Evolutionary conservation across 306 rosid species (phyloP), one percentile per base, ranked within the genome.

Genomic region (Senna siamea): DNA sequence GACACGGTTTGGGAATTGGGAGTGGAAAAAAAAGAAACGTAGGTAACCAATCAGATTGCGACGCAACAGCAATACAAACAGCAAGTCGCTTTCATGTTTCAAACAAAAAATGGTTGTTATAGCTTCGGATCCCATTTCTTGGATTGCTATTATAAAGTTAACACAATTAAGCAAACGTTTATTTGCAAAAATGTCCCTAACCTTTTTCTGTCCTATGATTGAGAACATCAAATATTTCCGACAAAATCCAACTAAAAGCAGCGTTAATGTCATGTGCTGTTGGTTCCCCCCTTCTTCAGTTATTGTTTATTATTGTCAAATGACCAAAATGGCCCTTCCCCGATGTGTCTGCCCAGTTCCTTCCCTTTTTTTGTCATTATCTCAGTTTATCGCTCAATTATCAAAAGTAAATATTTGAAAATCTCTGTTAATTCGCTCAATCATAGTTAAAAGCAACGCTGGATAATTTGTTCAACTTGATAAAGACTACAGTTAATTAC

Each of bases 311-410:
- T 53, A 11, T 48, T 0, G 7, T 40, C 9, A 55, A 44, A 52
- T 82, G 77, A 77, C 83, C 67, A 82, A 82, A 82, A n/a, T 48
- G 40, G 2, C 75, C 83, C 60, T 70, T 44, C 8, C 44, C 8
- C 1, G 11, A 40, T 10, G 44, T 9, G 44, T 40, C 44, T 40
- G 44, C 44, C 8, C 8, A 5, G 44, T 58, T 12, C 12, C 61
- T 6, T 6, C 1, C 9, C 57, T 0, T 1, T 13, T 13, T 8
- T 52, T 43, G 15, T 12, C 4, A 10, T 12, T 13, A 56, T 6
- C 41, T 26, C 30, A 58, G 62, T 17, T 28, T 14, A 6, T 30
- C 41, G 2, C 64, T 13, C 64, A 14, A 58, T 58, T 35, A 15
- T 30, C 22, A 32, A 30, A 30, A 7, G 12, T 41, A 2, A 1